A percentile compares a stretch with the other conserved stretches of the same genome.
Evolutionary conservation across 768 basidiomycete species (phyloP).

Genomic region (Mycena belliarum): DNA sequence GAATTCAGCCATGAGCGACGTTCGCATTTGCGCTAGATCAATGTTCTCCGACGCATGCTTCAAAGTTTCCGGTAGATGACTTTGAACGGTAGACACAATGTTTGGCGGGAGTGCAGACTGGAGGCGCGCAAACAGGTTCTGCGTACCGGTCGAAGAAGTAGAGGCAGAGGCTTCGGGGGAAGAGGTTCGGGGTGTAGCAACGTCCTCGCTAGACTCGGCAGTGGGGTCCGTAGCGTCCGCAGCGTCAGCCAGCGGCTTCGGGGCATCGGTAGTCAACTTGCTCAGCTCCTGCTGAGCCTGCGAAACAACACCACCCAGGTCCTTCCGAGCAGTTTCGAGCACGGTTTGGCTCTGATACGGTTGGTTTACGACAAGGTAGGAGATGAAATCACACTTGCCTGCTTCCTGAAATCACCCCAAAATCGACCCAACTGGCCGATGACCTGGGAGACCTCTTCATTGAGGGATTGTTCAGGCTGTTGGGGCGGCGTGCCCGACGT

Average conservation of each 20-base stretch:
- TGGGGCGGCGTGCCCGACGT: constrained; percentile 47
- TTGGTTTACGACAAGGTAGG: constrained; percentile 7
- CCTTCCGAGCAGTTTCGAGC: constrained; percentile 69
- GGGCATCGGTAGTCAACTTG: constrained; percentile 50
- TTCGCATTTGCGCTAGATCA: constrained; percentile 69
- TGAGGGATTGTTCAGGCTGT: constrained; percentile 56
- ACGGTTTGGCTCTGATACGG: constrained; percentile 63
- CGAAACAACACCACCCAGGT: constrained; percentile 68
- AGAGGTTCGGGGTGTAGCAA: constrained; percentile 27
- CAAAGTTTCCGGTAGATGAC: constrained; percentile 65
- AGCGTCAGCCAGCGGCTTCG: constrained; percentile 18
- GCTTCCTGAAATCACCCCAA: constrained; percentile 91
- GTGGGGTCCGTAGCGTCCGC: constrained; percentile 16
- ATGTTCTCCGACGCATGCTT: constrained; percentile 62
- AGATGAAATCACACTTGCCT: constrained; percentile 47
- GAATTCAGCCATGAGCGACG: constrained; percentile 63
- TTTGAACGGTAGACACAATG: constrained; percentile 67
- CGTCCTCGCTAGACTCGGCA: constrained; percentile 25
- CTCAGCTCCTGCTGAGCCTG: constrained; percentile 80
- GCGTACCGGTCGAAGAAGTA: constrained; percentile 31
- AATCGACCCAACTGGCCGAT: constrained; percentile 84
- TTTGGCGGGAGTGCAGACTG: constrained; percentile 77
- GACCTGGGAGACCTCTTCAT: constrained; percentile 88
- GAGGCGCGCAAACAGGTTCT: constrained; percentile 64
- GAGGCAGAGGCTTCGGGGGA: constrained; percentile 29